phyloP scores from a whole-genome alignment of 1,284 basidiomycete species.

The Moesziomyces aphidis region DNA sequence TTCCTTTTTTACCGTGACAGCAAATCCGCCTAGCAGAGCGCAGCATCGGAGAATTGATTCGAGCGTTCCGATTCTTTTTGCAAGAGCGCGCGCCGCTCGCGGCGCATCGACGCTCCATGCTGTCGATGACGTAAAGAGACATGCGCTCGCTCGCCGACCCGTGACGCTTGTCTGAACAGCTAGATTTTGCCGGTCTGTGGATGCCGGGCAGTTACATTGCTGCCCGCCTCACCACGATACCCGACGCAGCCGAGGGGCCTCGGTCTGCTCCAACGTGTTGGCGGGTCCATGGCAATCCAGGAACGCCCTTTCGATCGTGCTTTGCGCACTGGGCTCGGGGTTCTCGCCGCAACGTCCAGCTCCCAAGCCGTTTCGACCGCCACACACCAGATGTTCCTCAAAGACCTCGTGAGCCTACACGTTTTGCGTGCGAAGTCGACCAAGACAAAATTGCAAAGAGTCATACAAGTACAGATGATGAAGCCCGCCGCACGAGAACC shows the following conservation, averaged over 20 bases:
- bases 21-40: too few relatives aligned
- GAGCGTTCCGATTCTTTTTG: background rate
- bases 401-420: too few relatives aligned
- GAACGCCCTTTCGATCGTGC: background rate
- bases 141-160: background rate
- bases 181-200: background rate
- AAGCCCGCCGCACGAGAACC: background rate
- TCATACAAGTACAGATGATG: constrained; percentile 25
- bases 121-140: background rate
- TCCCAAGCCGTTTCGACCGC: constrained; percentile 42
- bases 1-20: background rate
- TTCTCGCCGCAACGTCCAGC: background rate
- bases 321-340: background rate
- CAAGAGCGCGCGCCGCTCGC: too few relatives aligned
- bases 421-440: too few relatives aligned
- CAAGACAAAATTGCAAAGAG: background rate
- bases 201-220: background rate
- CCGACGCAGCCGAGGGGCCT: too few relatives aligned
- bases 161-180: background rate
- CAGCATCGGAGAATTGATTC: background rate
- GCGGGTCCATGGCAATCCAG: background rate
- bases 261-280: too few relatives aligned
- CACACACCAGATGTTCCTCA: too few relatives aligned
- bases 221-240: background rate
- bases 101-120: too few relatives aligned